phyloP scores from a whole-genome alignment of 2,329 filamentous ascomycete species.

The Paecilomyces dactylethromorphus region DNA sequence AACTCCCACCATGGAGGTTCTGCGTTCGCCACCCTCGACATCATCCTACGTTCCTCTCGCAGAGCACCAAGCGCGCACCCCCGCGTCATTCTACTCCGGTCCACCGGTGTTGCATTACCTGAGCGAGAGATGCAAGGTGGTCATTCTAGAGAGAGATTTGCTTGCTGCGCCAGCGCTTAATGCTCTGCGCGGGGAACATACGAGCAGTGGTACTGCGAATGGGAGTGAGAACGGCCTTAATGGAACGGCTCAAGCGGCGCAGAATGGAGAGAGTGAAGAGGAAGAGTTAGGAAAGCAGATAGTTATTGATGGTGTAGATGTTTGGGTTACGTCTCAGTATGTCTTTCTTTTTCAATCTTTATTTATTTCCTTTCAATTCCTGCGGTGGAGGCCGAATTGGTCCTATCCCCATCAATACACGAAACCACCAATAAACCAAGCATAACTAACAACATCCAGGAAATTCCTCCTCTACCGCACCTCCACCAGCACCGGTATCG shows the following conservation, averaged over 20 bases:
- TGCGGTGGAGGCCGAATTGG: not conserved
- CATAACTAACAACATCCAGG: constrained; percentile 17
- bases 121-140: constrained; percentile 38
- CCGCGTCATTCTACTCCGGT: constrained; percentile 41
- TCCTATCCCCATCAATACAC: not conserved
- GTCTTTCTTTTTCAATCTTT: constrained; percentile 5
- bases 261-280: constrained; percentile 6
- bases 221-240: constrained; percentile 6
- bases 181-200: constrained; percentile 16
- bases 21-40: constrained; percentile 30
- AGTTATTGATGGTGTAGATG: constrained; percentile 33
- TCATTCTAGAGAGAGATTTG: constrained; percentile 36
- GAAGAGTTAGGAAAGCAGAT: constrained; percentile 23
- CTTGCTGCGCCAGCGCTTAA: constrained; percentile 25
- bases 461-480: constrained; percentile 39
- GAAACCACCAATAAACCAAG: too few relatives aligned
- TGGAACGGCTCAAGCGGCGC: constrained; percentile 2
- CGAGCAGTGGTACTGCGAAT: not conserved
- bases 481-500: constrained; percentile 27
- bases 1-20: constrained; percentile 32
- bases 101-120: constrained; percentile 43
- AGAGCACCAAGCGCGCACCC: constrained; percentile 42
- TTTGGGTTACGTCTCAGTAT: constrained; percentile 46
- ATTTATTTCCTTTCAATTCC: not conserved
- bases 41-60: constrained; percentile 37